A percentile compares a stretch with the other conserved stretches of the same genome.
Conservation (phyloP, 2,329 filamentous ascomycete genomes). For the Fusarium piperis region DNA sequence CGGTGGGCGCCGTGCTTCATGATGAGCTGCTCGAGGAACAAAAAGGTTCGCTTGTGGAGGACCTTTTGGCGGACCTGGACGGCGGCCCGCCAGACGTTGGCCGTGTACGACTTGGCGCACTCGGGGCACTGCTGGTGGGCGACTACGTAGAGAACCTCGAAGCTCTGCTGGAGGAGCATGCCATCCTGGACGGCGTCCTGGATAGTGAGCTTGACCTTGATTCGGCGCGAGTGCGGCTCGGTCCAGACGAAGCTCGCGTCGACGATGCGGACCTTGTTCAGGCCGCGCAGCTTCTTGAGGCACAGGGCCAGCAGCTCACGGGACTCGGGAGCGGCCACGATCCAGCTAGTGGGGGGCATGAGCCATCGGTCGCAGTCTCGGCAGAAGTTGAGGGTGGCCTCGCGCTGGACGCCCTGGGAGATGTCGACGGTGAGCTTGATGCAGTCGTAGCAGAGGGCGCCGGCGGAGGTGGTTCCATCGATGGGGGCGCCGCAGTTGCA, state of each 20-base stretch:
- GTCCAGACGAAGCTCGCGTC: constrained; percentile 99
- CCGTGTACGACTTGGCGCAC: constrained; percentile 94
- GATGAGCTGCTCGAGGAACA: constrained; percentile 89
- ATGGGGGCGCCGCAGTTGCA: constrained; percentile 98
- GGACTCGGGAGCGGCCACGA: constrained; percentile 85
- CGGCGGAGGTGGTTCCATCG: constrained; percentile 85
- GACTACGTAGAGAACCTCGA: constrained; percentile 93
- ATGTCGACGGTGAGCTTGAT: constrained; percentile 95
- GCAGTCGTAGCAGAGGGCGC: constrained; percentile 95
- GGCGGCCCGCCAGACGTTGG: constrained; percentile 92
- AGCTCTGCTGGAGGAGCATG: constrained; percentile 85
- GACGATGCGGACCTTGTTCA: constrained; percentile 92
- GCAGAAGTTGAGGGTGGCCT: constrained; percentile 91
- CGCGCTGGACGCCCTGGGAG: constrained; percentile 88
- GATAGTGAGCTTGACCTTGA: constrained; percentile 95
- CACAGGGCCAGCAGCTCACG: constrained; percentile 93
- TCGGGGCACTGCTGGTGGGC: constrained; percentile 94
- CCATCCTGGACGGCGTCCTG: constrained; percentile 75
- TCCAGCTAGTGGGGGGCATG: constrained; percentile 85
- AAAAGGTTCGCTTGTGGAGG: constrained; percentile 83
- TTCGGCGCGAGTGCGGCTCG: constrained; percentile 90
- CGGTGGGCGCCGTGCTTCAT: constrained; percentile 91
- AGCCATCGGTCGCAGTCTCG: constrained; percentile 95
- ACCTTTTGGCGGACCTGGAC: constrained; percentile 98
- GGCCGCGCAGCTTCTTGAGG: constrained; percentile 84